Base-by-base conservation (phyloP, 2,329 filamentous ascomycete genomes). In the Aaosphaeria pasadenensis region DNA sequence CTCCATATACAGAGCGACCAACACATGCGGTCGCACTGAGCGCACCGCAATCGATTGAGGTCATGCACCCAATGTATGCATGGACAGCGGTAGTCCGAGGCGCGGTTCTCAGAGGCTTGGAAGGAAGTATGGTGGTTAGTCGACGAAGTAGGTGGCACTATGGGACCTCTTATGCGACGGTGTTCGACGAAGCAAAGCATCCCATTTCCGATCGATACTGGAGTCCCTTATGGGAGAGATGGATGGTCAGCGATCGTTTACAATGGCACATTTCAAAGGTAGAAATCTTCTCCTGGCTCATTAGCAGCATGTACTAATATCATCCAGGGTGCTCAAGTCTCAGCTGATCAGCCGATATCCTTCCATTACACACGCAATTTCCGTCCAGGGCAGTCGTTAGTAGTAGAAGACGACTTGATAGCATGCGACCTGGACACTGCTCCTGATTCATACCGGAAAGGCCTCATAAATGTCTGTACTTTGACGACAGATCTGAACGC, bases 281-380 rank as follows among this genome's bases (percentile, higher is more conserved):
- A 59, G 17, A 24, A 24, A 24, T 24, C 5, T 24, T 39, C 17
- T 33, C 31, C 13, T n/a, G 11, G 13, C 39, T 36, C 33, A 9
- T 30, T 42, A 6, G 38, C 32, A 1, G 7, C 17, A 5, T 30
- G 28, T 46, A 39, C 51, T 59, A 44, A 63, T 46, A 33, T 6
- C 6, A 2, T 5, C 30, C 49, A 88, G 84, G 87, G 86, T 49
- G 87, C 89, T 57, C 81, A 87, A 35, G 80, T 91, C 35, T 90
- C 86, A 6, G 85, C 88, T n/a, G 74, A 83, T 1, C 78, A 81
- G 1, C 88, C 88, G 0, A 86, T 91, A 49, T 87, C 86, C 2
- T 91, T 92, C 71, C 88, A 91, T 74, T 92, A 91, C 71, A 91
- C 88, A 3, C 85, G 88, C 52, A 92, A 91, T 69, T 92, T 92